Conservation (phyloP, 78 protist genomes). For the Dictyostelium citrinum region DNA sequence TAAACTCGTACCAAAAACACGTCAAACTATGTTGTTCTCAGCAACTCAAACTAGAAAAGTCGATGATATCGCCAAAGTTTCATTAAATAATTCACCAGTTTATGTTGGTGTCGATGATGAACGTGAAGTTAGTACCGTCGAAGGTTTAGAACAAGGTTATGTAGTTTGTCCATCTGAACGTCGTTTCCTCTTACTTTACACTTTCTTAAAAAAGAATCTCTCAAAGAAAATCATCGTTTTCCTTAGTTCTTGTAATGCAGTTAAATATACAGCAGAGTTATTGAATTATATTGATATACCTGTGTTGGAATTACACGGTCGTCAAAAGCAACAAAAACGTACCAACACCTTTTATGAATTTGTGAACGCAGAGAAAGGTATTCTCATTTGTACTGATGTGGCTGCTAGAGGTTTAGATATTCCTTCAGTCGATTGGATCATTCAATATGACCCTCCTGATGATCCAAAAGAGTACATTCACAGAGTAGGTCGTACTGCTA, state of each 20-base stretch:
- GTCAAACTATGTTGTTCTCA: constrained; percentile 98
- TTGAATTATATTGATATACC: constrained; percentile 99
- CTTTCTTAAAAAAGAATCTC: constrained; percentile 96
- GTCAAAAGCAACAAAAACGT: constrained; percentile 97
- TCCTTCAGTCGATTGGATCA: constrained; percentile 98
- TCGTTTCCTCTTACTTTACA: constrained; percentile 97
- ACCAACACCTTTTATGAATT: constrained; percentile 98
- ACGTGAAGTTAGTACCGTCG: constrained; percentile 84
- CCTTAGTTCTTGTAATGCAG: constrained; percentile 88
- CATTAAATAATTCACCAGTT: constrained; percentile 85
- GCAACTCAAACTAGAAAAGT: constrained; percentile 98
- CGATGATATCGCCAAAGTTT: constrained; percentile 93
- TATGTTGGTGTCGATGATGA: constrained; percentile 91
- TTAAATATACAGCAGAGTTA: constrained; percentile 97
- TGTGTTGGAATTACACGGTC: constrained; percentile 96
- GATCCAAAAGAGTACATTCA: constrained; percentile 97
- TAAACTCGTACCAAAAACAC: constrained; percentile 90
- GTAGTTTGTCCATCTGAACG: constrained; percentile 91
- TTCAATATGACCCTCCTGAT: constrained; percentile 99
- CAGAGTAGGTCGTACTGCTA: constrained; percentile 99
- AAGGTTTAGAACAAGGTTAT: constrained; percentile 96
- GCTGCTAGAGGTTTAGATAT: constrained; percentile 99
- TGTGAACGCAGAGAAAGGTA: constrained; percentile 94
- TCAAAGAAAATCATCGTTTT: constrained; percentile 95
- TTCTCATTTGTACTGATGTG: constrained; percentile 98